Base-by-base conservation (phyloP, 768 basidiomycete genomes). In the Termitomyces sp. region DNA sequence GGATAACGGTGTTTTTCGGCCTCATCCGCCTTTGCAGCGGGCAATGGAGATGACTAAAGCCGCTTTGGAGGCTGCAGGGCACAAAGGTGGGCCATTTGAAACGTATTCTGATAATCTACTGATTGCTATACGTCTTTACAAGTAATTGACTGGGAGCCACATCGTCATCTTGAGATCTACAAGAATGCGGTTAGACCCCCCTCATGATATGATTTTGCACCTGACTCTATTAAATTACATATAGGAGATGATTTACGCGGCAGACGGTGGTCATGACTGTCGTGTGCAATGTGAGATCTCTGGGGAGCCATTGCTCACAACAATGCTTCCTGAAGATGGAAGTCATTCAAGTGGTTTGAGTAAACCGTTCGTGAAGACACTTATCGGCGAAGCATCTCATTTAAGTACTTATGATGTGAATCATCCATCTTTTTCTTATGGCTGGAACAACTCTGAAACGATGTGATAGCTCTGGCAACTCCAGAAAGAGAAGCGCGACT, bases 141-240 rank as follows among this genome's bases (percentile, higher is more conserved):
- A 87, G 88, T 89, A 4, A 76, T 89, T 48, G 79, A 85, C 45
- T 90, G 87, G 86, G 64, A 77, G 42, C 76, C 80, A 0, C 72
- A 78, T 55, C 73, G 80, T 15, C 83, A 87, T 59, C 61, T 70
- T 17, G 79, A 80, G 58, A 75, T 86, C 12, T 71, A 72, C 55
- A 71, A 76, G 56, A 74, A 72, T 57, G 69, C 73, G 26, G 76
- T 75, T 55, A 17, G 68, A 55, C 14, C 28, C 11, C 12, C n/a
- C 21, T 19, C 12, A 2, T 17, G 14, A 21, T 9, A 15, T 7
- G 15, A 0, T 54, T n/a, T 54, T 22, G 15, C 26, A 53, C 11
- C 24, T 32, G 19, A 58, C 41, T 42, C 37, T 19, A 65, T 38
- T 21, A 1, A 42, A 50, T 28, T 38, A 12, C 24, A 28, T 7